Conservation (phyloP, 106 monocot genomes). For the Platanthera zijinensis region DNA sequence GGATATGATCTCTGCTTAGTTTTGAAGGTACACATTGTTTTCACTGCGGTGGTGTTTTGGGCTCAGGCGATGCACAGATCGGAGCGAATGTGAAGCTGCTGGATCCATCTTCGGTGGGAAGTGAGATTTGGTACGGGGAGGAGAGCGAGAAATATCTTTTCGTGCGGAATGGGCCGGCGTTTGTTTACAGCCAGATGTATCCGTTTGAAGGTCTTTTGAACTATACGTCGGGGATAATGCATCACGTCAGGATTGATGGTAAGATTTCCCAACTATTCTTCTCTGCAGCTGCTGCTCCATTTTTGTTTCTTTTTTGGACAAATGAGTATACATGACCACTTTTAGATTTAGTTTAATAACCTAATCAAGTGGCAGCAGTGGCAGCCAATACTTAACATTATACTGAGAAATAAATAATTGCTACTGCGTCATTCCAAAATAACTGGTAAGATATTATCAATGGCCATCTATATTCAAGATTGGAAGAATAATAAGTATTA, state of each 20-base stretch:
- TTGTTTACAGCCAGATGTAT: slow-evolving; percentile 74
- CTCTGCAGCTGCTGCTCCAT: no score
- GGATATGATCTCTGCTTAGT: neutral
- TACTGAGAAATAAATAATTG: no score
- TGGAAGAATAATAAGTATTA: no score
- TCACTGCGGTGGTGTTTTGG: neutral
- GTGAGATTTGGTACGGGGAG: slow-evolving; percentile 75
- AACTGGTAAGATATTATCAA: no score
- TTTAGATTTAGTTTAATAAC: no score
- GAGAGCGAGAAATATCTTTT: slow-evolving; percentile 34
- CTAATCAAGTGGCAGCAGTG: no score
- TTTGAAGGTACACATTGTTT: neutral
- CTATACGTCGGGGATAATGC: slow-evolving; percentile 84
- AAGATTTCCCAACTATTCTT: no score
- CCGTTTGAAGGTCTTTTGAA: slow-evolving; percentile 68
- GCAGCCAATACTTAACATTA: no score
- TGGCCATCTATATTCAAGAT: no score
- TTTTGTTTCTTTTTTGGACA: no score
- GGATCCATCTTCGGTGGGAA: slow-evolving; percentile 35
- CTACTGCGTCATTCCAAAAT: no score
- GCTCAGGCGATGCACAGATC: slow-evolving; percentile 57
- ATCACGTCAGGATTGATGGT: slow-evolving; percentile 38
- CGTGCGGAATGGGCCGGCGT: slow-evolving; percentile 25
- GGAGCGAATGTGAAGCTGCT: slow-evolving; percentile 42
- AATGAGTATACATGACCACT: no score